phyloP scores from a whole-genome alignment of 768 basidiomycete species.

The Tulasnella sp. region DNA sequence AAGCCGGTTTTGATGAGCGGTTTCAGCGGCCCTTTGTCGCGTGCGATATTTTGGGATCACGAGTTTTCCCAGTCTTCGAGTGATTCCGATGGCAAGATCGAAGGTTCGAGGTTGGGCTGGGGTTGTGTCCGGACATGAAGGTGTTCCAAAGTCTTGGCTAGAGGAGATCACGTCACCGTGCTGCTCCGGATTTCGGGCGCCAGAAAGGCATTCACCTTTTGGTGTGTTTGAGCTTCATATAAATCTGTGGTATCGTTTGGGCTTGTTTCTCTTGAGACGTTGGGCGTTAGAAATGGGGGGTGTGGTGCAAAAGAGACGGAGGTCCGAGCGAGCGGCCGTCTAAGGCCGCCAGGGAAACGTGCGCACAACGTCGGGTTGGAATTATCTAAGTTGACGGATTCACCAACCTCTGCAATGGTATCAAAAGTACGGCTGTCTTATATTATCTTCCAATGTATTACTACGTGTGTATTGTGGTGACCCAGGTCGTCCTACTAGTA shows the following conservation, averaged over 20 bases:
- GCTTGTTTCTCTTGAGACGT: background rate
- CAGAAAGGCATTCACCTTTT: background rate
- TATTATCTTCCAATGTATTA: no score
- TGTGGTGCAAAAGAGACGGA: background rate
- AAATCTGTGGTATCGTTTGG: background rate
- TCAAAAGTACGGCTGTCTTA: no score
- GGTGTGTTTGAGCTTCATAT: background rate
- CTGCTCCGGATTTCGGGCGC: background rate
- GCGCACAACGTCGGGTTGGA: no score
- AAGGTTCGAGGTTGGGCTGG: background rate
- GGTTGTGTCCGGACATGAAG: background rate
- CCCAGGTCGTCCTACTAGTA: no score
- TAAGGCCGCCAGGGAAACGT: no score
- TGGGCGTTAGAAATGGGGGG: background rate
- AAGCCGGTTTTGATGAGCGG: constrained; percentile 3
- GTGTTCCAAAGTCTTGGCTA: background rate
- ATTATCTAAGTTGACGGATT: no score
- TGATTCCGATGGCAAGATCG: background rate
- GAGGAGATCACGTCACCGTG: background rate
- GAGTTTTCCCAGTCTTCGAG: background rate
- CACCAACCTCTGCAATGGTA: no score
- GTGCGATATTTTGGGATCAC: background rate
- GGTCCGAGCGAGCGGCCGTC: no score
- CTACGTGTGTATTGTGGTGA: no score
- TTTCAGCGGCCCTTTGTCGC: background rate